Evolutionary conservation across 768 basidiomycete species (phyloP).

Genomic region (Hemileccinum impolitum): DNA sequence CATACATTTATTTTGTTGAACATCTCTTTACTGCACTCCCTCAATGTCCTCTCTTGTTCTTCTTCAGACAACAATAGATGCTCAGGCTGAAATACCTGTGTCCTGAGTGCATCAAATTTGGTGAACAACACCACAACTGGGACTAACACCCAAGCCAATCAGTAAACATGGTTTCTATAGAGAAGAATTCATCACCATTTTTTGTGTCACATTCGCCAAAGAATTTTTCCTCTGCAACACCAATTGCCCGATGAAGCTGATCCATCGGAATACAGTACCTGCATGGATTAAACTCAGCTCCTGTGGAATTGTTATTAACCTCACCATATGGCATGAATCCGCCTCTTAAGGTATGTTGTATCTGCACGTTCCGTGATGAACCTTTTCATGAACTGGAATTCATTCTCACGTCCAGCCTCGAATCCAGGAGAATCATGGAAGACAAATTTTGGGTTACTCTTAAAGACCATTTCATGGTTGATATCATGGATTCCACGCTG

Average conservation of each 20-base stretch:
- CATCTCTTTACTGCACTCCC: background rate
- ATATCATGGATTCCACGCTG: background rate
- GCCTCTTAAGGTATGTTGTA: background rate
- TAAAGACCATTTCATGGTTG: background rate
- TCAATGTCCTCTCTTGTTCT: background rate
- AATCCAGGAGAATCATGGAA: background rate
- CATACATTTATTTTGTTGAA: background rate
- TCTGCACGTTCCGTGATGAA: background rate
- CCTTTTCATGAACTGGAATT: background rate
- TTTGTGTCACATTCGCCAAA: background rate
- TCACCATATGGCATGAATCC: background rate
- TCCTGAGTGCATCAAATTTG: background rate
- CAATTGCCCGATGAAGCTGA: background rate
- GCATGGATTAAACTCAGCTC: background rate
- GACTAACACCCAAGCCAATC: background rate
- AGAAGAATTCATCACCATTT: background rate
- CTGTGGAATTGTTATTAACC: too few relatives aligned
- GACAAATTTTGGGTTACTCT: background rate
- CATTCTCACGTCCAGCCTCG: background rate
- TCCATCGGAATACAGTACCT: background rate
- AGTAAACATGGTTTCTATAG: too few relatives aligned
- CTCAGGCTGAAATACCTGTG: background rate
- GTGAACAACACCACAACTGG: background rate
- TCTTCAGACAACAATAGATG: background rate
- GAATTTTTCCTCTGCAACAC: background rate